Evolutionary conservation across 192 early-diverging fungal genomes (phyloP).

Genomic region (Podila horticola): DNA sequence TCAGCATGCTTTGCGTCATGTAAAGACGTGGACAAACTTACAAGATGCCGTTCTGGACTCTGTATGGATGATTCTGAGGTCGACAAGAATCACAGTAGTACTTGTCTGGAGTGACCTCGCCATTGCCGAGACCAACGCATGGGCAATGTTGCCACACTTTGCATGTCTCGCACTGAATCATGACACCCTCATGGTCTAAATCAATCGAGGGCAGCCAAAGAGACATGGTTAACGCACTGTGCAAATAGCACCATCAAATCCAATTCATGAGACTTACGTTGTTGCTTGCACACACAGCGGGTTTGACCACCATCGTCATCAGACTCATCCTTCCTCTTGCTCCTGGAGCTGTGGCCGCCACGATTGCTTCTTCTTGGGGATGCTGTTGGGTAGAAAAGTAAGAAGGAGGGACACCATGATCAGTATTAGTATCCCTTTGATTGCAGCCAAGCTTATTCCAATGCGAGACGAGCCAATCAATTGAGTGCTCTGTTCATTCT

Average conservation of each 20-base stretch:
- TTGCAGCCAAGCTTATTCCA: too few relatives aligned
- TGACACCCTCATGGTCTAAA: conserved; percentile 60
- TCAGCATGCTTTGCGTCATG: too few relatives aligned
- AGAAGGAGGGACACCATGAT: background rate
- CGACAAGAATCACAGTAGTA: conserved; percentile 62
- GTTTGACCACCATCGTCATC: conserved; percentile 60
- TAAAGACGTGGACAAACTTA: conserved; percentile 8
- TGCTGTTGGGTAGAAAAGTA: conserved; percentile 3
- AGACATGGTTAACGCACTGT: background rate
- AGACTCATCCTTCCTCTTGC: conserved; percentile 50
- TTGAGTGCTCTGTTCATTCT: too few relatives aligned
- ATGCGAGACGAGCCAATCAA: too few relatives aligned
- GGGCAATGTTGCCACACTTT: conserved; percentile 66
- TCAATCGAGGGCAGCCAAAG: background rate
- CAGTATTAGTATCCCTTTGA: too few relatives aligned
- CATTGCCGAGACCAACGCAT: conserved; percentile 57
- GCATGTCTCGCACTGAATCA: conserved; percentile 64
- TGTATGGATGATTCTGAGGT: conserved; percentile 54
- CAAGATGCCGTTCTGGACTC: conserved; percentile 50
- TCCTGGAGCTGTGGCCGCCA: conserved; percentile 28
- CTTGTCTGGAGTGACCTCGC: conserved; percentile 58
- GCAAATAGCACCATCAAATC: too few relatives aligned
- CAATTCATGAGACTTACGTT: conserved; percentile 47
- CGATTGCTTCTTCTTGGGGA: conserved; percentile 46
- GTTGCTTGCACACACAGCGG: conserved; percentile 62